These are phyloP conservation scores for Stemphylium vesicarium DNA, from an alignment of 2,329 filamentous ascomycete genomes.

Conservation along the genomic window DNA sequence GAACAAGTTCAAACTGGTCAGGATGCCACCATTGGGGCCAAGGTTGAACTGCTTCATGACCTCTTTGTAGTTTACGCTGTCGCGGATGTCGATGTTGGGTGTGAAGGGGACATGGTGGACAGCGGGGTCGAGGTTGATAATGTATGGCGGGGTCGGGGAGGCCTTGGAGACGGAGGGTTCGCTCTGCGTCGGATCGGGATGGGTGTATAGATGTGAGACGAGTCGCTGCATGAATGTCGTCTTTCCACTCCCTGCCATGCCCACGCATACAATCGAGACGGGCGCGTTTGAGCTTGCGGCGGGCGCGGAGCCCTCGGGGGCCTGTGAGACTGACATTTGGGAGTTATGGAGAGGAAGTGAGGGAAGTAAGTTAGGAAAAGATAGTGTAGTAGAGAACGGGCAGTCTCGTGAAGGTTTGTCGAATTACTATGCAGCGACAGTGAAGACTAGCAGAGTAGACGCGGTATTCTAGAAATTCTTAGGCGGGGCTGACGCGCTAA, in stretches of 20 bases:
- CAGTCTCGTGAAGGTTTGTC: not conserved
- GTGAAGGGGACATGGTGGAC: constrained; percentile 94
- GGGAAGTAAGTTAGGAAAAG: too few species aligned
- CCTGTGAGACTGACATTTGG: constrained; percentile 52
- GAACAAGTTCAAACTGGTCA: constrained; percentile 95
- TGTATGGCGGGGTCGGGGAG: constrained; percentile 73
- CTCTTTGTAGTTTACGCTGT: constrained; percentile 98
- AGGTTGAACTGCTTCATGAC: constrained; percentile 99
- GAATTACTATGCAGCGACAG: not conserved
- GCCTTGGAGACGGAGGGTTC: constrained; percentile 40
- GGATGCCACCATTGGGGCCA: constrained; percentile 93
- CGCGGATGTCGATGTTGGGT: constrained; percentile 97
- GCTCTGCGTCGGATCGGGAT: constrained; percentile 60
- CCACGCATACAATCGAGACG: constrained; percentile 87
- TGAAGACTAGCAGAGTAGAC: not conserved
- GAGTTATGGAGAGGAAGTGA: not conserved
- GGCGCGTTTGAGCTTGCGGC: constrained; percentile 51
- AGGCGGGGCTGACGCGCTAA: constrained; percentile 36
- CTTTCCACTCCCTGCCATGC: constrained; percentile 98
- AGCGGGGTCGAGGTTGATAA: constrained; percentile 95
- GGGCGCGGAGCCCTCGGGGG: constrained; percentile 23
- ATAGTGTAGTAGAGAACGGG: not conserved
- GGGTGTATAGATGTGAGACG: constrained; percentile 85
- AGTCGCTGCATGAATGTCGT: constrained; percentile 99
- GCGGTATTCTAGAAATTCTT: constrained; percentile 39